Base-by-base conservation (phyloP, 192 early-diverging fungal species). In the Coemansia sp. region DNA sequence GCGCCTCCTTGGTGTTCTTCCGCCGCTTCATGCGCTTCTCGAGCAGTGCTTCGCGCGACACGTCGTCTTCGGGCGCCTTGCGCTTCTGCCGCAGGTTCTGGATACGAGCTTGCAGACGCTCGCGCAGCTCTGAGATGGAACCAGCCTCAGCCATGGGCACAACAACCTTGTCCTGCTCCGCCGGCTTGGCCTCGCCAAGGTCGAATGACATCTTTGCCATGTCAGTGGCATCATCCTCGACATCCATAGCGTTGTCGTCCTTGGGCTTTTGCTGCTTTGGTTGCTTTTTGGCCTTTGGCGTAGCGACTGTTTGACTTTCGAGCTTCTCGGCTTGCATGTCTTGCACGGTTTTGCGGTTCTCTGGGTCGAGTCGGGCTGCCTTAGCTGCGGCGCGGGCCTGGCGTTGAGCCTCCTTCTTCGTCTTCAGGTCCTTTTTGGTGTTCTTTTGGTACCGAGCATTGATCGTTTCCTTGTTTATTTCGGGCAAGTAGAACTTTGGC, bases 341-440 rank as follows among this genome's bases (percentile, higher is more conserved):
- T 44, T 77, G 76, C 12, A 92, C 85, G 5, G 88, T 87, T 74
- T 89, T 92, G 69, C 75, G 70, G 81, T 90, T 92, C 56, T 90
- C 88, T 15, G 94, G 94, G 76, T 95, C 93, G 59, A 94, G 84
- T 85, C 93, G 75, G 24, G 69, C 67, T 1, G 56, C 67, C 44
- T 76, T 73, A 59, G 56, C 61, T 13, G 47, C 61, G 44, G 62
- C 74, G 15, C 65, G 66, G 61, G 91, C 88, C 87, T 96, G 95
- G 68, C 84, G 84, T 75, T 89, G 90, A 63, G 94, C 94, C 65
- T 93, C 94, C 74, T 90, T 92, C 73, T 93, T 90, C 76, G 89
- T 89, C 56, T 90, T 89, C 60, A 93, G 95, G 64, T 90, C 90
- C 74, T 93, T 90, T 81, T 97, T 95, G 67, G 91, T 94, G 67